Evolutionary conservation across 441 rosid genomes (phyloP), one percentile per base, ranked within the genome.

Genomic region (Arabidopsis lyrata): DNA sequence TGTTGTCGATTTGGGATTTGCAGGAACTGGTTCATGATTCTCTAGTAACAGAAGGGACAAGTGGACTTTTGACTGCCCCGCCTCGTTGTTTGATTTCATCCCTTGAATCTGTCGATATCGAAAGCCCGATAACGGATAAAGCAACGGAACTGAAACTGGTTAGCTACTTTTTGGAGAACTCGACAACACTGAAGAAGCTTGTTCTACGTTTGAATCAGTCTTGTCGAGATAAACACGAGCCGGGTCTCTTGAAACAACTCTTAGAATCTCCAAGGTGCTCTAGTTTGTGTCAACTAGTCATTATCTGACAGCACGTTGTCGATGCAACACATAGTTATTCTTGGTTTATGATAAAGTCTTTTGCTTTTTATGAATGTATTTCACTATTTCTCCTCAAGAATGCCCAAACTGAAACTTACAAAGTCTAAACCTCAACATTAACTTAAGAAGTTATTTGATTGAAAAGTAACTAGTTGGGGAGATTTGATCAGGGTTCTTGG

Each of bases 81-180:
- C 64, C 70, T 32, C 10, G 31, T 32, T 54, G 31, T 63, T 11
- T 63, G 48, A 0, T 34, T n/a, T 63, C 64, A 5, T 54, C 76
- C 29, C 76, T 72, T 63, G 55, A 63, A 32, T 52, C 36, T 9
- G 69, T 72, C 8, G 3, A 41, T 0, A 62, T 72, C 1, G 0
- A 13, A 38, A 32, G 55, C 63, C 38, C 60, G 3, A 31, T 72
- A 29, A 63, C 76, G 2, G 16, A 2, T 3, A 63, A 32, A n/a
- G 76, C 69, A 41, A 63, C 56, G 0, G 69, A 72, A 53, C 45
- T 63, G 38, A 38, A 63, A 44, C 63, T 72, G 9, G 69, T 44
- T 55, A 44, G 63, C 29, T 62, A 72, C 27, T 41, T 72, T 34
- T 7, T 63, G 6, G 57, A 72, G 56, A 72, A 63, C 47, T 53